Evolutionary conservation across 169 alveolate genomes (phyloP).

Genomic region (Sarcocystis neurona): DNA sequence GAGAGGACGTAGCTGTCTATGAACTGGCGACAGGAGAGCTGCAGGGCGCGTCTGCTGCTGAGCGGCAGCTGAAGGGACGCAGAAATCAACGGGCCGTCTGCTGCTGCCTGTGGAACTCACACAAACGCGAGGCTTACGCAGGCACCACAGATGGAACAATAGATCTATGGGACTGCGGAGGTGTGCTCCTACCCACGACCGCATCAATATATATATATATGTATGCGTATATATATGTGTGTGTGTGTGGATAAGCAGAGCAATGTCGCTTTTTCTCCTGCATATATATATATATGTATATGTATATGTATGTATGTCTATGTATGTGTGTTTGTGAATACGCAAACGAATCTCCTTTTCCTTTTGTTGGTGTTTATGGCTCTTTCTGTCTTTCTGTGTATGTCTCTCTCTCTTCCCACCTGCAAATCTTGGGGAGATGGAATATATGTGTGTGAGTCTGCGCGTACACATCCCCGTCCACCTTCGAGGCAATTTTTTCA

Average conservation of each 20-base stretch:
- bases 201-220: neutral
- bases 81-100: neutral
- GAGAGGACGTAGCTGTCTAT: neutral
- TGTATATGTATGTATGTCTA: neutral
- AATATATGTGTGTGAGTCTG: too few relatives aligned
- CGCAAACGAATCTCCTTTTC: too few relatives aligned
- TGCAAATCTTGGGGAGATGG: too few relatives aligned
- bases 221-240: neutral
- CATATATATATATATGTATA: neutral
- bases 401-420: too few relatives aligned
- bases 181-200: neutral
- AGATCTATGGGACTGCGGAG: neutral
- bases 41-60: neutral
- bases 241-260: neutral
- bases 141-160: neutral
- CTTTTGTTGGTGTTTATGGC: too few relatives aligned
- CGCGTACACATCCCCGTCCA: too few relatives aligned
- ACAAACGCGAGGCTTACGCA: slow-evolving; percentile 9
- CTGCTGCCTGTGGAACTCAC: neutral
- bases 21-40: neutral
- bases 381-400: too few relatives aligned
- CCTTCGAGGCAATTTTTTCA: too few relatives aligned
- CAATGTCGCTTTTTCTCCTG: neutral
- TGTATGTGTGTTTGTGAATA: neutral
- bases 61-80: neutral